Base-by-base conservation (phyloP, 2,329 filamentous ascomycete species). In the Hyphodiscus sp. region DNA sequence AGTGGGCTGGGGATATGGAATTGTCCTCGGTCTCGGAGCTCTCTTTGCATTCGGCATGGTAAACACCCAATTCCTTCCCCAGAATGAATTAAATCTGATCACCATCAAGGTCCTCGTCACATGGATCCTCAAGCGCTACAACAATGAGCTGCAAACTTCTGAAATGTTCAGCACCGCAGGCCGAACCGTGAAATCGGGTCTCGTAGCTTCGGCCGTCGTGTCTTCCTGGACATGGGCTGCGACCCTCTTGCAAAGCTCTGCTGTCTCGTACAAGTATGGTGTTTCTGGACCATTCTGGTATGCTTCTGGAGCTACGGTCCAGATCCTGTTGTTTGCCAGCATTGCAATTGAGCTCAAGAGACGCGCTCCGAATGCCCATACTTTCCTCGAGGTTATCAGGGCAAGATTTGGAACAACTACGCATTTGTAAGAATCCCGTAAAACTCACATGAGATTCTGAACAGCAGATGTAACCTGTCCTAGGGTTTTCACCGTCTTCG, bases 181-280 rank as follows among this genome's bases (percentile, higher is more conserved):
- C 18, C 79, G 91, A 57, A 91, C 88, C 1, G 89, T 96, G 61
- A 96, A 95, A 68, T 91, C 89, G 9, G 91, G 91, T 44, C 77
- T 96, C 15, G 89, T 95, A 0, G 88, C 89, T 11, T 88, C 89
- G 5, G 91, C 90, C 16, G 91, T 96, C n/a, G 89, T 95, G 2
- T 91, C 87, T 16, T 91, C 86, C 5, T 96, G 91, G 91, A 95
- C 91, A 0, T 95, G 90, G 90, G 90, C 89, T 0, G 90, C 89
- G 20, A 94, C 89, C 0, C 75, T 92, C 1, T 76, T 94, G 2
- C 89, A 94, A 66, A 87, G 82, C 1, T 85, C 87, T 0, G 81
- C 84, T n/a, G 87, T 95, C 18, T 89, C 88, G 57, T 95, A 95
- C 69, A 76, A 82, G 58, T 92, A 92, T 66, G 82, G 83, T 48